phyloP scores from a whole-genome alignment of 352 stramenopile genomes.

The Phytopythium helicoides region DNA sequence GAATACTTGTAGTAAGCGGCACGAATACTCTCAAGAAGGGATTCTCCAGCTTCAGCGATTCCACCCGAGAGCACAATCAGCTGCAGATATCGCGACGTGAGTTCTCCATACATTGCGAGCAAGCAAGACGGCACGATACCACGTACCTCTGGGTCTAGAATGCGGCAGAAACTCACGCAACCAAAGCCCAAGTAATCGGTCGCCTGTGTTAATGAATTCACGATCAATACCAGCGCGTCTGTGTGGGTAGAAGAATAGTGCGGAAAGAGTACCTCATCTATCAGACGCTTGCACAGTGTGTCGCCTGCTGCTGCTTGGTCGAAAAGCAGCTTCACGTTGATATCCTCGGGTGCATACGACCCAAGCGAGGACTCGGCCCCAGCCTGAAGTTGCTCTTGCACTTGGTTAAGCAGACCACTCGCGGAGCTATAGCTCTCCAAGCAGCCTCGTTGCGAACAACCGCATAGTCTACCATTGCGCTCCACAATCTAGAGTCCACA shows the following conservation, averaged over 20 bases:
- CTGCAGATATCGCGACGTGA: conserved; percentile 15
- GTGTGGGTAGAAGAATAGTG: too few species aligned
- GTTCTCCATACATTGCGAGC: background rate
- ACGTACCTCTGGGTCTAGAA: conserved; percentile 65
- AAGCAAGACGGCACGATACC: background rate
- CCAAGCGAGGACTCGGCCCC: conserved; percentile 48
- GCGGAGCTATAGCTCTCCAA: conserved; percentile 79
- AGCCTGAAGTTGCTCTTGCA: conserved; percentile 52
- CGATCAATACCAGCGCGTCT: too few species aligned
- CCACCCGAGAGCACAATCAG: conserved; percentile 78
- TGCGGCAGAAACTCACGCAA: conserved; percentile 73
- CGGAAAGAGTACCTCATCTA: conserved; percentile 21
- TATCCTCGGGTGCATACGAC: conserved; percentile 34
- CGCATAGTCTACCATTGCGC: conserved; percentile 67
- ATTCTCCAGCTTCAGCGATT: conserved; percentile 65
- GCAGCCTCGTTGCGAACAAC: conserved; percentile 68
- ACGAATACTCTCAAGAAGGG: conserved; percentile 60
- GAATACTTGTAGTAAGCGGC: conserved; percentile 61
- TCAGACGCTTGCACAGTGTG: conserved; percentile 61
- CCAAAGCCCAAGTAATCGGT: conserved; percentile 81
- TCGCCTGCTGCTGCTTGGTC: conserved; percentile 63
- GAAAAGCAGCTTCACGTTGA: conserved; percentile 75
- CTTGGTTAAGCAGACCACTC: conserved; percentile 56
- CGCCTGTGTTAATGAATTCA: conserved; percentile 24
- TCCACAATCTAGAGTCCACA: conserved; percentile 84